Evolutionary conservation across 306 rosid species (phyloP), one percentile per base, ranked within the genome.

Genomic region (Lathyrus aphaca): DNA sequence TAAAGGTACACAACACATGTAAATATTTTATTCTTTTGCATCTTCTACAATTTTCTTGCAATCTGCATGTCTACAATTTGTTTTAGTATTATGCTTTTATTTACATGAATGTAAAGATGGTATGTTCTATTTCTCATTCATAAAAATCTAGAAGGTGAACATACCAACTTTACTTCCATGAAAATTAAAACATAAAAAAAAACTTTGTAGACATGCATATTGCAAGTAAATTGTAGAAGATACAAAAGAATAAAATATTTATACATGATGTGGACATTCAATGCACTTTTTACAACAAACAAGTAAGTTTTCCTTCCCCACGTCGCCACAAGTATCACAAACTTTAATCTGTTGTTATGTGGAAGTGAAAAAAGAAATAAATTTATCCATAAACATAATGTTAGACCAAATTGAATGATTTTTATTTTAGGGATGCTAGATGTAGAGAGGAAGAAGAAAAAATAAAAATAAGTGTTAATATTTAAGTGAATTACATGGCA

Each of bases 231-330:
- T 2, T 16, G 13, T 63, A 46, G 35, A 68, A 32, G 7, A 27
- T 37, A 5, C 27, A 21, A 73, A 45, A 12, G 25, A 44, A 37
- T 8, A 46, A 76, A 54, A 42, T 1, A 62, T 16, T 67, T 84
- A 81, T 80, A 15, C 75, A 73, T 81, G 85, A 42, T 75, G 73
- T 15, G 82, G 83, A 5, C 85, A 85, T 15, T 78, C 82, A 3
- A 1, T 15, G 44, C 85, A 84, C 64, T 68, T 75, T 44, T 74
- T 16, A 61, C 82, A 81, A 50, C 30, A 9, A 62, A 69, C 70
- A 48, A 78, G 85, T 0, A 5, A 17, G 8, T 53, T 6, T 45
- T 68, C 50, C 6, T n/a, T 37, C 2, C 79, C 82, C 14, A 14
- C 12, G 51, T 40, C 77, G 48, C 85, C 84, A 32, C 86, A 75